Percentiles rank a stretch among this genome's conserved stretches.
Evolutionary conservation across 2,329 filamentous ascomycete genomes (phyloP).

Genomic region (Monilinia fructicola): DNA sequence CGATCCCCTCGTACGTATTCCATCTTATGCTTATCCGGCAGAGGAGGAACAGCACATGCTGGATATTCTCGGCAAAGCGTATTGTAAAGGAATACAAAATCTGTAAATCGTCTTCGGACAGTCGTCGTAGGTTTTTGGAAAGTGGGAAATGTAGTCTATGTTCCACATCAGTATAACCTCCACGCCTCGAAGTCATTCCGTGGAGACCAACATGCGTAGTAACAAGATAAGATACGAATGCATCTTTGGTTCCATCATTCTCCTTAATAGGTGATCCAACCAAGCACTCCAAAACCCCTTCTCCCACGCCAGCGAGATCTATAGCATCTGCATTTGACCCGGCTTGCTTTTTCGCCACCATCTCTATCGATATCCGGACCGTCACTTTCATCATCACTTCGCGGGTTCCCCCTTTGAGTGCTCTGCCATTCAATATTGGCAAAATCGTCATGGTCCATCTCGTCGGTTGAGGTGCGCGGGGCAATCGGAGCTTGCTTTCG

Average conservation of each 20-base stretch:
- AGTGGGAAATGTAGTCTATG: conserved; percentile 88
- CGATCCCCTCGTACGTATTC: conserved; percentile 96
- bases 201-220: conserved; percentile 71
- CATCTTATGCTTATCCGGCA: conserved; percentile 99
- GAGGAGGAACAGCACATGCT: conserved; percentile 85
- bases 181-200: conserved; percentile 3
- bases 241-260: conserved; percentile 93
- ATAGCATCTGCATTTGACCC: conserved; percentile 41
- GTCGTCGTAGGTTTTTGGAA: conserved; percentile 80
- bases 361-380: conserved; percentile 18
- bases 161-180: conserved; percentile 28
- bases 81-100: conserved; percentile 96
- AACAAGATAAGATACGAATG: conserved; percentile 93
- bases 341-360: conserved; percentile 34
- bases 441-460: conserved; percentile 62
- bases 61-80: conserved; percentile 84
- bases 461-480: conserved; percentile 28
- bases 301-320: conserved; percentile 64
- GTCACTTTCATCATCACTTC: conserved; percentile 42
- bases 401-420: conserved; percentile 54
- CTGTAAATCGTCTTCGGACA: conserved; percentile 90
- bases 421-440: conserved; percentile 74
- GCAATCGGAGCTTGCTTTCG: conserved; percentile 13
- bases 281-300: conserved; percentile 76
- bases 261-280: conserved; percentile 88